phyloP scores from a whole-genome alignment of 495 filamentous ascomycete species.

The Aspergillus avenaceus region DNA sequence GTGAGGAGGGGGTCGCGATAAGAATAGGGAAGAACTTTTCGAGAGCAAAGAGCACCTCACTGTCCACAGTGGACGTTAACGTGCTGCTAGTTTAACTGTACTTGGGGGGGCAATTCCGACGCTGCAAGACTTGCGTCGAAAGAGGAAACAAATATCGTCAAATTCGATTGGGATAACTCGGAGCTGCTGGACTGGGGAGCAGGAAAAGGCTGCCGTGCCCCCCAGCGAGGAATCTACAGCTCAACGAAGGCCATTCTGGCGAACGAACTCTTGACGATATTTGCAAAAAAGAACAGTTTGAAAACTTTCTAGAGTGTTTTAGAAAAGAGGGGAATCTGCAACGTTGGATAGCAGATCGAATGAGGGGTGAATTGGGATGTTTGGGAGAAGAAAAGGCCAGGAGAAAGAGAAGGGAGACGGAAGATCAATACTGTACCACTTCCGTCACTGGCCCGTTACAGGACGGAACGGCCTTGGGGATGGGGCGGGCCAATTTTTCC shows the following conservation, averaged over 20 bases:
- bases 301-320: slow-evolving; percentile 28
- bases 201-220: slow-evolving; percentile 56
- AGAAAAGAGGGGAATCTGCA: slow-evolving; percentile 17
- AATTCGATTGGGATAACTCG: slow-evolving; percentile 67
- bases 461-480: slow-evolving; percentile 10
- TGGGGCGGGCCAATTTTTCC: slow-evolving; percentile 28
- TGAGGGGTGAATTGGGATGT: slow-evolving; percentile 22
- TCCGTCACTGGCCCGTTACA: slow-evolving; percentile 11
- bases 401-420: slow-evolving; percentile 27
- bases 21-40: slow-evolving; percentile 16
- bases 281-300: slow-evolving; percentile 30
- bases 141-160: slow-evolving; percentile 70
- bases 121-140: slow-evolving; percentile 44
- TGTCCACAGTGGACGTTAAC: slow-evolving; percentile 33
- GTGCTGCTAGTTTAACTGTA: slow-evolving; percentile 40
- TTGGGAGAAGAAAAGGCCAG: slow-evolving; percentile 22
- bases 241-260: slow-evolving; percentile 82
- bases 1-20: slow-evolving; percentile 10
- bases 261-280: slow-evolving; percentile 84
- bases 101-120: slow-evolving; percentile 47
- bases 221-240: slow-evolving; percentile 90
- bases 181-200: slow-evolving; percentile 78
- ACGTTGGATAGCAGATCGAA: slow-evolving; percentile 9
- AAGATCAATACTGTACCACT: slow-evolving; percentile 17
- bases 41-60: slow-evolving; percentile 37